A percentile compares a stretch with the other conserved stretches of the same genome.
Evolutionary conservation across 306 rosid species (phyloP).

Genomic region (Quercus glauca): DNA sequence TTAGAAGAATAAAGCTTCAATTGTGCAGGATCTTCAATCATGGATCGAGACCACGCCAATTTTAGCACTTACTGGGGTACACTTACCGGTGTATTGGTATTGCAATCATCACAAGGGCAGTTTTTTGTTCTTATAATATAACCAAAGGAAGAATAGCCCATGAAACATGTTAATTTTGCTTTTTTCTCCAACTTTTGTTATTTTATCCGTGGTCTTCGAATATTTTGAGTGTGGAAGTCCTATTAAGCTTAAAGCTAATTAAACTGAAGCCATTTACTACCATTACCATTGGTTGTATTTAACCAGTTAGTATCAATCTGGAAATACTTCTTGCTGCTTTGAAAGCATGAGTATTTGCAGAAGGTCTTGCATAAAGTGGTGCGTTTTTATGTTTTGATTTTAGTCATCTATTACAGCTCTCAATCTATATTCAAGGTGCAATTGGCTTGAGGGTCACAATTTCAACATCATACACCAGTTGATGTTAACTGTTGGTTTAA

Average conservation of each 20-base stretch:
- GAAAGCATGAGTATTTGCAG: not conserved
- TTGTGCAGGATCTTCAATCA: constrained; percentile 50
- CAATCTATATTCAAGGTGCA: too few species aligned
- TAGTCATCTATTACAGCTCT: not conserved
- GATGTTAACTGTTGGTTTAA: too few species aligned
- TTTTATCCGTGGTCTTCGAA: not conserved
- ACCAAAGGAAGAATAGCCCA: not conserved
- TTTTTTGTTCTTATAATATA: not conserved
- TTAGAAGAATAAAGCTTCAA: not conserved
- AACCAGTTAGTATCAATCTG: not conserved
- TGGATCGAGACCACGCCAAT: constrained; percentile 50
- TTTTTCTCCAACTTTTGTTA: not conserved
- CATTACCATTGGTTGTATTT: not conserved
- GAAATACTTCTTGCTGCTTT: not conserved
- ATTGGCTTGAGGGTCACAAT: too few species aligned
- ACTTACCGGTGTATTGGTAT: constrained; percentile 51
- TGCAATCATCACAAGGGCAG: not conserved
- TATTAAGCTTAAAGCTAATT: not conserved
- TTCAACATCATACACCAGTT: too few species aligned
- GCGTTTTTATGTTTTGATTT: not conserved
- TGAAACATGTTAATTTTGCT: not conserved
- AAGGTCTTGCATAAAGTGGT: too few species aligned
- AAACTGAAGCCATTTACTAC: not conserved
- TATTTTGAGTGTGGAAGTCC: not conserved
- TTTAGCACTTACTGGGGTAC: constrained; percentile 51